Percentiles rank a stretch among this genome's conserved stretches.
Evolutionary conservation across 192 early-diverging fungal genomes (phyloP).

Genomic region (Backusella luteola): DNA sequence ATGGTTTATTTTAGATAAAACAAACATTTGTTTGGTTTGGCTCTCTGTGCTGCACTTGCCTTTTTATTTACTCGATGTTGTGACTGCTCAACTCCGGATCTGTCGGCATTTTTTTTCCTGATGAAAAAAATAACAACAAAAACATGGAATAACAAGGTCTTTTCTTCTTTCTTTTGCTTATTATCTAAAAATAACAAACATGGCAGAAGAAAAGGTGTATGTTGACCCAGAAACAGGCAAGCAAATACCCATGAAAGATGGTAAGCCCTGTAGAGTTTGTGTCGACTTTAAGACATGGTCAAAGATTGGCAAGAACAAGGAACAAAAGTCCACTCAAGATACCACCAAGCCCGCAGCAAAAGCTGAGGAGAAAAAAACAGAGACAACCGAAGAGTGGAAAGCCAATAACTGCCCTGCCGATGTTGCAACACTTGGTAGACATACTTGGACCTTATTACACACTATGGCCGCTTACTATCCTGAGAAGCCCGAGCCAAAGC

Average conservation of each 20-base stretch:
- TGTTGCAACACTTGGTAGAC: slow-evolving; percentile 71
- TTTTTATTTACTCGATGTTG: not conserved
- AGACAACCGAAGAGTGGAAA: slow-evolving; percentile 19
- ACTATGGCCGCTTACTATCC: slow-evolving; percentile 98
- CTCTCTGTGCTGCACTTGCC: not conserved
- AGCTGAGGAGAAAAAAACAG: slow-evolving; percentile 8
- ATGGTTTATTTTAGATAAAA: not conserved
- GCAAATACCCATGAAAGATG: slow-evolving; percentile 44
- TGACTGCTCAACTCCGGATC: not conserved
- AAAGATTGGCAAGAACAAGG: slow-evolving; percentile 45
- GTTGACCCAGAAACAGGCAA: slow-evolving; percentile 38
- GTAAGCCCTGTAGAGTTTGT: slow-evolving; percentile 80
- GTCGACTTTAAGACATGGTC: slow-evolving; percentile 75
- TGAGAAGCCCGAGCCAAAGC: slow-evolving; percentile 58
- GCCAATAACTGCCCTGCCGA: slow-evolving; percentile 78
- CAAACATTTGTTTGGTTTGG: not conserved
- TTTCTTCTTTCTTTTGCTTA: not conserved
- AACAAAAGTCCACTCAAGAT: slow-evolving; percentile 18
- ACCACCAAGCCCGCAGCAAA: slow-evolving; percentile 9
- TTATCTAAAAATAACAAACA: not conserved
- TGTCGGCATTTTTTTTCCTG: not conserved
- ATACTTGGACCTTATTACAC: slow-evolving; percentile 96
- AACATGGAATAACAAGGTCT: not conserved
- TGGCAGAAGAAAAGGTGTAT: slow-evolving; percentile 13
- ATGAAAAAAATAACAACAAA: not conserved